Base-by-base conservation (phyloP, 2,329 filamentous ascomycete genomes). In the Chaetomiaceae sp. region DNA sequence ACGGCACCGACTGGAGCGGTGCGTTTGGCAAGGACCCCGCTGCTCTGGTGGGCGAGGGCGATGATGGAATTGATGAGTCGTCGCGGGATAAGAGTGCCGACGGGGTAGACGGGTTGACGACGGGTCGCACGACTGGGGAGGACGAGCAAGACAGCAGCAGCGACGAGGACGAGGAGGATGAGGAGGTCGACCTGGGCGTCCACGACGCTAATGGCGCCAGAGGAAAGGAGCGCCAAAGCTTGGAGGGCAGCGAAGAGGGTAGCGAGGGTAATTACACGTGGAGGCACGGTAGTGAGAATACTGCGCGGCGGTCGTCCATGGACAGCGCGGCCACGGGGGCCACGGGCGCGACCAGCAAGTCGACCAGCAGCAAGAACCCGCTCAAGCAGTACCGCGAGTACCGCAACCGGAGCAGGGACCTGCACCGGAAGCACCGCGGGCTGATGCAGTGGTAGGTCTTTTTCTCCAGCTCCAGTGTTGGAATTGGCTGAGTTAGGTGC, bases 401-500 rank as follows among this genome's bases (percentile, higher is more conserved):
- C 62, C 81, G 80, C 57, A 72, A 73, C 47, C 76, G 81, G 52
- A 88, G 83, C 61, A 80, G 84, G 52, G 81, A 86, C 37, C 74
- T 96, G 62, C 84, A 90, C 63, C 79, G 90, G 1, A 88, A 90
- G 68, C 89, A 96, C 57, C 76, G 90, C 10, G 91, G 91, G 0
- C 60, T 95, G 61, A 95, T 96, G 88, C 91, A 97, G 65, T 97
- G 90, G 89, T 66, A 47, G 53, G 63, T 51, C 24, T 38, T 37
- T 15, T 6, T 9, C n/a, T 1, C 4, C 9, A 3, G 33, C 8
- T 22, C n/a, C 6, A 32, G 17, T 4, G 26, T 8, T 20, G 3
- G 14, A 26, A 4, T 2, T 12, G 4, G 8, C 12, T 29, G 12
- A 10, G 18, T 15, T 17, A 5, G 29, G n/a, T 45, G 22, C 24